Base-by-base conservation (phyloP, 306 rosid genomes). In the Canavalia gladiata region DNA sequence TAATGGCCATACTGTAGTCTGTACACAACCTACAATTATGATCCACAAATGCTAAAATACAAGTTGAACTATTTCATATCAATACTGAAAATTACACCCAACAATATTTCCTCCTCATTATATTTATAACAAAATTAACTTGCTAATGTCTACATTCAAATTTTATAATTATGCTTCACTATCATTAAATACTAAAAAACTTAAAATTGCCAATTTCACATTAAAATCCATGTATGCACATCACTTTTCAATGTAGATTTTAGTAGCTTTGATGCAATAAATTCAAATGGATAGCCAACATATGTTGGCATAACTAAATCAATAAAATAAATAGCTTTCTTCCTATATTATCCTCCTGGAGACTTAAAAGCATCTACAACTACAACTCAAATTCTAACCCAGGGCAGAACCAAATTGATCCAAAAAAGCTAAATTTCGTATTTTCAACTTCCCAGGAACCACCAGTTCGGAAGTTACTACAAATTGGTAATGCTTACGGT, bases 391-490 rank as follows among this genome's bases (percentile, higher is more conserved):
- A 52, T n/a, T 72, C 9, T 18, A 25, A 54, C 45, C 47, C 25
- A 3, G 35, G 1, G 7, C 12, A 8, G 28, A 74, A 52, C 62
- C 41, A 74, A 74, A 11, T 0, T n/a, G 33, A 35, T 39, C 55
- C 18, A 34, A 34, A 34, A 52, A 55, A 9, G 37, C 10, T 72
- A 37, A 54, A 18, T 72, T 72, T 35, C 50, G 10, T 18, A 72
- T 37, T 54, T 55, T 46, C 63, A 72, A 66, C 47, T 68, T 65
- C 58, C 39, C 9, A 55, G 30, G 77, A 50, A 58, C 55, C 78
- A 41, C 1, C 6, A 56, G 41, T 10, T 39, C 55, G 10, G 29
- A 74, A 2, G 29, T 57, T 74, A 74, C 30, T 56, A 10, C 28
- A 8, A 3, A 62, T 5, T 41, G n/a, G 29, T 34, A 62, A 35